Conservation (phyloP, 108 stramenopile genomes). For the Mayamaea pseudoterrestris region DNA sequence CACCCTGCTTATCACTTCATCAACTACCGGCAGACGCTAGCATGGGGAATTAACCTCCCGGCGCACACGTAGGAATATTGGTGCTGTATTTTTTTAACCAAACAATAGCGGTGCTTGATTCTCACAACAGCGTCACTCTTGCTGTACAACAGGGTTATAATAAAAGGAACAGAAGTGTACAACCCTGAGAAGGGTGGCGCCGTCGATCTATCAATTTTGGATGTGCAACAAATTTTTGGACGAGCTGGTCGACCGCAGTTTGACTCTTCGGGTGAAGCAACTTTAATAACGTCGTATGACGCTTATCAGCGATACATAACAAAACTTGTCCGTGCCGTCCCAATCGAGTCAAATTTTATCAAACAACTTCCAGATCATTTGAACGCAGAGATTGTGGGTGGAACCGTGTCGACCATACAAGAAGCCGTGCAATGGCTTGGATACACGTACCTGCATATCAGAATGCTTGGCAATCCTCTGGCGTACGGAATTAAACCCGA, state of each 20-base stretch:
- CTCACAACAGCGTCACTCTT: too few species aligned
- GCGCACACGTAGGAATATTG: too few species aligned
- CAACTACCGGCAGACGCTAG: conserved; percentile 90
- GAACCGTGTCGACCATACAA: conserved; percentile 87
- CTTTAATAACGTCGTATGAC: conserved; percentile 87
- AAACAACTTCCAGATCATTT: conserved; percentile 94
- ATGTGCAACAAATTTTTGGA: conserved; percentile 97
- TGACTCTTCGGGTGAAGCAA: conserved; percentile 93
- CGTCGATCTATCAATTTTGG: conserved; percentile 91
- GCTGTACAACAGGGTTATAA: too few species aligned
- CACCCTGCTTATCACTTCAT: too few species aligned
- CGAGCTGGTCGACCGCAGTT: conserved; percentile 53
- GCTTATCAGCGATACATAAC: conserved; percentile 86
- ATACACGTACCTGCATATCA: conserved; percentile 94
- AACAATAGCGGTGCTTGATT: conserved; percentile 33
- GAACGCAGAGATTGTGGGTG: conserved; percentile 96
- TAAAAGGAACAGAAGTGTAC: conserved; percentile 99
- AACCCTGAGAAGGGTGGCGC: conserved; percentile 95
- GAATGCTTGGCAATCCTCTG: conserved; percentile 91
- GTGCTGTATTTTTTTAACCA: not conserved
- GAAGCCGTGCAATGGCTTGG: conserved; percentile 92
- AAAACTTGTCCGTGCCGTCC: conserved; percentile 83
- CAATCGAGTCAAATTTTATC: conserved; percentile 91
- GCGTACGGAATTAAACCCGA: conserved; percentile 86
- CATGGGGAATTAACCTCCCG: conserved; percentile 96